Percentiles rank a stretch among this genome's conserved stretches.
These are phyloP conservation scores for Volvox reticuliferus DNA, from an alignment of 139 green algal species.

Conservation along the genomic window DNA sequence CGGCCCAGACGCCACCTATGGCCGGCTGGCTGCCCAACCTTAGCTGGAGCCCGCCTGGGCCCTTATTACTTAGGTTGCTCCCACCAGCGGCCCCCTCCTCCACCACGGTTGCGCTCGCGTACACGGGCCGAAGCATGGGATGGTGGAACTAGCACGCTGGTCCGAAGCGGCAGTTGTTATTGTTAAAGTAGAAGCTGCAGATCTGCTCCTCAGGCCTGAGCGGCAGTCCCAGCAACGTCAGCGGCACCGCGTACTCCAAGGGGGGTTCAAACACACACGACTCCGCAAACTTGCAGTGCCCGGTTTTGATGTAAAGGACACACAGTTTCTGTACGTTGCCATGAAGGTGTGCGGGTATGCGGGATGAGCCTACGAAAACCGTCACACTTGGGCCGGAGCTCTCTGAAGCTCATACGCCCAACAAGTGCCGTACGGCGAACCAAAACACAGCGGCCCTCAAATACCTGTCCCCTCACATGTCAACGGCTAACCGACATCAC, in stretches of 20 bases:
- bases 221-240: conserved; percentile 79
- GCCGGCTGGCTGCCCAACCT: no score
- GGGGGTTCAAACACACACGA: conserved; percentile 94
- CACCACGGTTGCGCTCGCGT: conserved; percentile 56
- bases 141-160: conserved; percentile 95
- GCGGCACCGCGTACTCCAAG: conserved; percentile 66
- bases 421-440: no score
- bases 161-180: conserved; percentile 91
- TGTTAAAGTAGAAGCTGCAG: conserved; percentile 91
- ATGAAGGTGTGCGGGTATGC: neutral
- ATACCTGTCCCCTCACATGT: no score
- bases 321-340: conserved; percentile 60
- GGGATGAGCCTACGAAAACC: no score
- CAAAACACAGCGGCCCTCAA: no score
- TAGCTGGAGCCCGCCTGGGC: no score
- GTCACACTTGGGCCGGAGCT: no score
- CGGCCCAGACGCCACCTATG: no score
- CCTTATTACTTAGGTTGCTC: neutral
- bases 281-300: conserved; percentile 89
- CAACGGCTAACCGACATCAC: no score
- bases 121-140: conserved; percentile 73
- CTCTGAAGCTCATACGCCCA: no score
- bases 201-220: conserved; percentile 74
- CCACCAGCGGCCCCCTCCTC: neutral
- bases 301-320: conserved; percentile 94